Base-by-base conservation (phyloP, 352 stramenopile genomes). In the Phytophthora citricola region DNA sequence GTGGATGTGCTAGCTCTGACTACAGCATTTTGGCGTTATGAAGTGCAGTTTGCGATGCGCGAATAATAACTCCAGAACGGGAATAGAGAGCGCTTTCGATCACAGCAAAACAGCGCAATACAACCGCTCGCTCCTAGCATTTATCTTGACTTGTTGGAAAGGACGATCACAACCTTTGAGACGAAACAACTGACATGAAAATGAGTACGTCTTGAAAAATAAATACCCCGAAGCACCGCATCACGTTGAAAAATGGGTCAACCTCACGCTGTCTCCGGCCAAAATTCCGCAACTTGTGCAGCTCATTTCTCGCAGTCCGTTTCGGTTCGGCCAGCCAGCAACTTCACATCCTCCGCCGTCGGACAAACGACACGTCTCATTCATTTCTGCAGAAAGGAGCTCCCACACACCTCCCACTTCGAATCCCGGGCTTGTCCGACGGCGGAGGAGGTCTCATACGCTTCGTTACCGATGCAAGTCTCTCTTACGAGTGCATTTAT, bases 321-420 rank as follows among this genome's bases (percentile, higher is more conserved):
- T 62, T 54, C 54, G 20, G 31, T 43, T 41, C 4, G 7, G 3
- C 20, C 34, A 32, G 3, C 20, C 34, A 32, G 8, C 31, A 36
- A 36, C 31, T 14, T 4, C 9, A 20, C 17, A 36, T 36, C 2
- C 8, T 12, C 44, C 56, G 56, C 56, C 56, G 56, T 56, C 44
- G 56, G 56, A 63, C 34, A 63, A 63, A 63, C 47, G 32, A 54
- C 14, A 39, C 55, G 55, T 48, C 32, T 38, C 44, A 48, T 36
- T 36, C 31, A 36, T 36, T 36, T 36, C 7, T 55, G 38, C 15
- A 34, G 22, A 14, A 43, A 27, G 34, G 32, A 38, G 43, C 20
- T 31, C 54, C 41, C 20, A 44, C 43, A 20, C 22, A 39, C 34
- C 26, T 17, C 15, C 44, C 56, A 51, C 45, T 45, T 47, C 38